Percentiles rank a stretch among this genome's conserved stretches.
phyloP scores from a whole-genome alignment of 2,329 filamentous ascomycete species.

The Aspergillus sclerotialis region DNA sequence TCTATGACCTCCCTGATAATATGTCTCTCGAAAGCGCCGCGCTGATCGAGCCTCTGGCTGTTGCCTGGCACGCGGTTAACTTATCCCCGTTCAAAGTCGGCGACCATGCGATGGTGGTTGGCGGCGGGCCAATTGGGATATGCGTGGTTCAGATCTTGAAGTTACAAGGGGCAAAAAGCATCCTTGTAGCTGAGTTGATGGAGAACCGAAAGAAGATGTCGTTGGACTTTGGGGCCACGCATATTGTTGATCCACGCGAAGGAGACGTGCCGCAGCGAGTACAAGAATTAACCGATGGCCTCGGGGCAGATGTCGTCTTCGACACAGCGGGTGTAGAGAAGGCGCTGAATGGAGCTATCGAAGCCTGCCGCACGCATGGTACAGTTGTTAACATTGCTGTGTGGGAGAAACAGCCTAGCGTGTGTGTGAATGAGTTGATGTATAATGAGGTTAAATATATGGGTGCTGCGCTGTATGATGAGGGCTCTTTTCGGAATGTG shows the following conservation, averaged over 20 bases:
- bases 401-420: conserved; percentile 51
- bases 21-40: conserved; percentile 43
- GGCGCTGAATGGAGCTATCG: conserved; percentile 41
- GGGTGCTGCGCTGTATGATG: conserved; percentile 43
- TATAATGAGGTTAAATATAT: conserved; percentile 48
- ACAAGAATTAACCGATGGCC: conserved; percentile 39
- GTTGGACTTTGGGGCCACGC: conserved; percentile 48
- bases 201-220: conserved; percentile 46
- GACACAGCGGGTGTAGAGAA: conserved; percentile 56
- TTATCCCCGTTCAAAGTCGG: conserved; percentile 41
- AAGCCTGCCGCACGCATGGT: conserved; percentile 46
- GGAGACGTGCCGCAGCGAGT: conserved; percentile 40
- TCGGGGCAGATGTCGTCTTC: conserved; percentile 53
- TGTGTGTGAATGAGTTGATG: conserved; percentile 49
- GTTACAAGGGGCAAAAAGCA: conserved; percentile 45
- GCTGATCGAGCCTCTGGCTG: conserved; percentile 56
- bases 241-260: conserved; percentile 46
- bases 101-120: conserved; percentile 49
- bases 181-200: conserved; percentile 54
- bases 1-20: conserved; percentile 17
- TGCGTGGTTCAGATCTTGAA: conserved; percentile 53
- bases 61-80: conserved; percentile 58
- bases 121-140: conserved; percentile 58
- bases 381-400: conserved; percentile 60
- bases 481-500: conserved; percentile 51